Evolutionary conservation across 495 filamentous ascomycete species (phyloP).

Genomic region (Daldinia childiae): DNA sequence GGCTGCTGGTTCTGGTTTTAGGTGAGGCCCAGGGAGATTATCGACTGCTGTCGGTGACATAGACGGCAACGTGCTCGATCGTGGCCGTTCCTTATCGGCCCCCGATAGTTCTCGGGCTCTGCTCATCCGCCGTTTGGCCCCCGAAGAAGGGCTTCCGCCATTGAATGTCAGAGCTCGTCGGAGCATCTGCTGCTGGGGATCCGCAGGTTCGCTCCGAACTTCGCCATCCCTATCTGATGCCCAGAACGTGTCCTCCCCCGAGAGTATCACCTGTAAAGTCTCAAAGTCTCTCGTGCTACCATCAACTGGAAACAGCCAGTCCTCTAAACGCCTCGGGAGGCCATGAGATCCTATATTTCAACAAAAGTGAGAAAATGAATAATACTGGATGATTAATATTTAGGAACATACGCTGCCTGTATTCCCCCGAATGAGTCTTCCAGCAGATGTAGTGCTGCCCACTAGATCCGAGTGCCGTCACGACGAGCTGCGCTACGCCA

Average conservation of each 20-base stretch:
- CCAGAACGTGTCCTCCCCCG: constrained; percentile 54
- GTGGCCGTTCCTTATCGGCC: constrained; percentile 37
- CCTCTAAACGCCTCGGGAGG: constrained; percentile 48
- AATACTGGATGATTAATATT: neutral
- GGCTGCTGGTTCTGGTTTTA: constrained; percentile 22
- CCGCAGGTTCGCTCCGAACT: constrained; percentile 40
- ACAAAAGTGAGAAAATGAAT: neutral
- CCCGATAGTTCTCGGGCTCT: constrained; percentile 31
- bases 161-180: constrained; percentile 40
- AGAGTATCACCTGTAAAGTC: constrained; percentile 53
- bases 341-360: constrained; percentile 49
- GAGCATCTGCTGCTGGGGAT: constrained; percentile 29
- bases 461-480: constrained; percentile 43
- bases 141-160: constrained; percentile 18
- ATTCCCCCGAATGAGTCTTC: constrained; percentile 43
- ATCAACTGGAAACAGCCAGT: constrained; percentile 53
- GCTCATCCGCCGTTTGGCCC: constrained; percentile 18
- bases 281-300: constrained; percentile 51
- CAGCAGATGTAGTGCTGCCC: constrained; percentile 46
- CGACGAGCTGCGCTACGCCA: constrained; percentile 42
- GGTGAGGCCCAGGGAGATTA: constrained; percentile 19
- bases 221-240: constrained; percentile 55
- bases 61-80: constrained; percentile 42
- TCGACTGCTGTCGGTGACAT: constrained; percentile 37
- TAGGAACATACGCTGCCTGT: constrained; percentile 39